phyloP scores from a whole-genome alignment of 345 rosid genomes.

The Bruguiera parviflora region DNA sequence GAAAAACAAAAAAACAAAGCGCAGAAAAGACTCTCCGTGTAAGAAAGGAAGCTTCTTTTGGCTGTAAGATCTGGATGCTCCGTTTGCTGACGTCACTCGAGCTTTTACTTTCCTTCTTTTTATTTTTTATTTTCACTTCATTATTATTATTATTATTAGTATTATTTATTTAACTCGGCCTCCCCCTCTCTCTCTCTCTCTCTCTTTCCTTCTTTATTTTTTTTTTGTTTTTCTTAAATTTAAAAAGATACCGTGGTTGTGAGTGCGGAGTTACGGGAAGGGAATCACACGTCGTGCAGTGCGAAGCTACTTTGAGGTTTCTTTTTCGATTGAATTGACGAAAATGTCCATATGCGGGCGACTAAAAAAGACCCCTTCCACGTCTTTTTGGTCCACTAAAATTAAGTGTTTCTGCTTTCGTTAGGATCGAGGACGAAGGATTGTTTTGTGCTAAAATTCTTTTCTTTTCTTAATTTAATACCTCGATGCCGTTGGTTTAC shows the following conservation, averaged over 20 bases:
- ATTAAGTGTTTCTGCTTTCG: slow-evolving; percentile 16
- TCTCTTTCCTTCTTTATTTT: no score
- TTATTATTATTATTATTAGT: not conserved
- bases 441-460: not conserved
- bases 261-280: not conserved
- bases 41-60: slow-evolving; percentile 51
- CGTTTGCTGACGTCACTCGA: slow-evolving; percentile 39
- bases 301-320: slow-evolving; percentile 7
- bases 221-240: not conserved
- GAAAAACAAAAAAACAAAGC: slow-evolving; percentile 13
- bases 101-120: slow-evolving; percentile 9
- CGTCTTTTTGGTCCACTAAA: slow-evolving; percentile 21
- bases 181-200: not conserved
- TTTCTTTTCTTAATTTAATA: no score
- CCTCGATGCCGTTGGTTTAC: slow-evolving; percentile 13
- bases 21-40: slow-evolving; percentile 1
- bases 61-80: slow-evolving; percentile 70
- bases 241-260: no score
- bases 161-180: not conserved
- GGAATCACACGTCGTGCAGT: slow-evolving; percentile 26
- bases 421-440: slow-evolving; percentile 30
- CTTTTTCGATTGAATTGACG: slow-evolving; percentile 17
- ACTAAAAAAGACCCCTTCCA: not conserved
- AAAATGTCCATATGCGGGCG: slow-evolving; percentile 6
- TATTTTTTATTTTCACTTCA: not conserved